phyloP scores from a whole-genome alignment of 1,284 basidiomycete genomes.

The Pholiota adiposa region DNA sequence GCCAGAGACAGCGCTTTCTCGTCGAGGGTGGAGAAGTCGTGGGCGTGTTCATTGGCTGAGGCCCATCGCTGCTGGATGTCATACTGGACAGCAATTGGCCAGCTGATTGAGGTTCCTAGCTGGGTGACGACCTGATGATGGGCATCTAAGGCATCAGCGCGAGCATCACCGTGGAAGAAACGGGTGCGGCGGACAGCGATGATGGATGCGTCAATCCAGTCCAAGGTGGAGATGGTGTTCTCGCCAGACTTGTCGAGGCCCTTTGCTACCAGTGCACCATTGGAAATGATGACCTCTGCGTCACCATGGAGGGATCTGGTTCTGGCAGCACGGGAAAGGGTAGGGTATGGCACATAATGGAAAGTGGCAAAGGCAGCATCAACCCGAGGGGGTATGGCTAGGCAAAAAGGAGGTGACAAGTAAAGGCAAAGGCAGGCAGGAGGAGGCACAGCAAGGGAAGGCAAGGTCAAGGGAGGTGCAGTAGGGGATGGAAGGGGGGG shows the following conservation, averaged over 20 bases:
- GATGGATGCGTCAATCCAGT: constrained; percentile 5
- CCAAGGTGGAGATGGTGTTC: neutral
- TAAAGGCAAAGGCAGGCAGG: constrained; percentile 1
- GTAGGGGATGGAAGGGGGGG: neutral
- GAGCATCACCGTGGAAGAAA: constrained; percentile 15
- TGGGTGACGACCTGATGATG: constrained; percentile 22
- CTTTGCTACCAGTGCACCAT: constrained; percentile 9
- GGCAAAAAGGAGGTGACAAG: constrained; percentile 6
- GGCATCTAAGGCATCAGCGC: constrained; percentile 12
- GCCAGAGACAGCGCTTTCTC: neutral
- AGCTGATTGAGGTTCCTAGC: constrained; percentile 16
- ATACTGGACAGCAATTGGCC: constrained; percentile 30
- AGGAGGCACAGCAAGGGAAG: neutral
- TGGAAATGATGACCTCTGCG: constrained; percentile 16
- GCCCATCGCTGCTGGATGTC: constrained; percentile 30
- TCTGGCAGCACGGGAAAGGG: constrained; percentile 16
- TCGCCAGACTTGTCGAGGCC: constrained; percentile 7
- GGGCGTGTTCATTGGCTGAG: constrained; percentile 19
- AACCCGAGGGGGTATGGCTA: constrained; percentile 15
- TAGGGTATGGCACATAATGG: constrained; percentile 25
- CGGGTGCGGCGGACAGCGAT: constrained; percentile 5
- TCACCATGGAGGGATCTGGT: constrained; percentile 17
- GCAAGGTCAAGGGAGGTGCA: neutral
- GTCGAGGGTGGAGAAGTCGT: constrained; percentile 27
- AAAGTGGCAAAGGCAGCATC: constrained; percentile 21